Evolutionary conservation across 2,329 filamentous ascomycete species (phyloP), one percentile per base, ranked within the genome.

Genomic region (Arachnomyces sp.): DNA sequence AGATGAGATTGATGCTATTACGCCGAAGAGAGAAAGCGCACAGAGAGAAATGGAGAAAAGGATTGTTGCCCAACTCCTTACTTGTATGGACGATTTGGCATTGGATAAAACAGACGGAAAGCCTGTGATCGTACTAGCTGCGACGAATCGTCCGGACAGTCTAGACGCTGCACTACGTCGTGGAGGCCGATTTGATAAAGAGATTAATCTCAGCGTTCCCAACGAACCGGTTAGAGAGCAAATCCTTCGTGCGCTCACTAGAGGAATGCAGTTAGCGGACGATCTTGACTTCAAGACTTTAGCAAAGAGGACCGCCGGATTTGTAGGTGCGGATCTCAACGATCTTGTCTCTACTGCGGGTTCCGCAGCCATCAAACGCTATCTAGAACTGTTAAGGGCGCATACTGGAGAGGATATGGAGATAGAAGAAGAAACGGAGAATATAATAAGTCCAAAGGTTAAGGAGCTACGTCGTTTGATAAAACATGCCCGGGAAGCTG

Each of bases 1-100:
- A 42, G 88, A 95, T 51, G 84, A 95, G 51, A 86, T 96, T 38
- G 89, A 98, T 61, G 82, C 84, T 3, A 92, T 96, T 52, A 86
- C 88, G 36, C 85, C 86, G 0, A 94, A 93, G 60, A 74, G 84
- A 41, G 86, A 94, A 47, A 85, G 78, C 40, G 80, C 84, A 1
- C 84, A 92, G 54, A 82, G 84, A 54, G 87, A 95, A 49, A 90
- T 93, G 78, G 88, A 95, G 58, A 86, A 87, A 56, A 73, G 88
- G 39, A 92, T 93, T 46, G 82, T 93, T 9, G 78, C 80, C 1
- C 85, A 94, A 55, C 78, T 96, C 48, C 69, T 86, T 41, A 82
- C 84, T 14, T 93, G 88, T 42, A 93, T 96, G 84, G 84, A 88
- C 53, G 81, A 84, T 41, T 71, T 96, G 31, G 74, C 78, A 29